Base-by-base conservation (phyloP, 176 grass and related monocot genomes). In the Eremochloa ophiuroides region DNA sequence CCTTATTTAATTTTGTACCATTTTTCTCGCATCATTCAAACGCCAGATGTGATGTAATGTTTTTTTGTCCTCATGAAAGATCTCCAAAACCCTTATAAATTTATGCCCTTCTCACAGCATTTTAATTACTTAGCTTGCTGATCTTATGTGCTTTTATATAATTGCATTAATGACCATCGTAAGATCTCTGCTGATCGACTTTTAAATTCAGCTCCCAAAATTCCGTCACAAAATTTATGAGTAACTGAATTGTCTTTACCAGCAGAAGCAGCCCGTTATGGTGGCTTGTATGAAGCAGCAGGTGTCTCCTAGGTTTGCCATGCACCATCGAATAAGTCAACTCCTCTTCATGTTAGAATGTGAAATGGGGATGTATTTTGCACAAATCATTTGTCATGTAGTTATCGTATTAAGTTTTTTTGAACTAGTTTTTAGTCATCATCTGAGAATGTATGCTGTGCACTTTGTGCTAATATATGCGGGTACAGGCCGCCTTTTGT, bases 301-400 rank as follows among this genome's bases (percentile, higher is more conserved):
- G 82, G 34, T 50, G 28, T n/a, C 26, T 34, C 62, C 43, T 65
- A 41, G 40, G 66, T 66, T 65, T 63, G 71, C 65, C 65, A 77
- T 69, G 23, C 13, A 71, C 66, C 50, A 58, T 60, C 16, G 5
- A 84, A 89, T 70, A 70, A 85, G 15, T 65, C 30, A 42, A n/a
- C 31, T 51, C 56, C 17, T 58, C 1, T 13, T 71, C 2, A 6
- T 3, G 43, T 42, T 75, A 37, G 27, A 66, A 76, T 35, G 64
- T 44, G n/a, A 30, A 75, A 48, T 33, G 47, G 64, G 64, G 46
- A 11, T 63, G n/a, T 28, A 26, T 69, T 37, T 39, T 74, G 63
- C 76, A 33, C 26, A 63, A 89, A 55, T 53, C 11, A 14, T 33
- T 76, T 17, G 15, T 16, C 27, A 7, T 69, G 7, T 70, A 13